Evolutionary conservation across 202 grass and related monocot species (phyloP).

Genomic region (Zizania palustris): DNA sequence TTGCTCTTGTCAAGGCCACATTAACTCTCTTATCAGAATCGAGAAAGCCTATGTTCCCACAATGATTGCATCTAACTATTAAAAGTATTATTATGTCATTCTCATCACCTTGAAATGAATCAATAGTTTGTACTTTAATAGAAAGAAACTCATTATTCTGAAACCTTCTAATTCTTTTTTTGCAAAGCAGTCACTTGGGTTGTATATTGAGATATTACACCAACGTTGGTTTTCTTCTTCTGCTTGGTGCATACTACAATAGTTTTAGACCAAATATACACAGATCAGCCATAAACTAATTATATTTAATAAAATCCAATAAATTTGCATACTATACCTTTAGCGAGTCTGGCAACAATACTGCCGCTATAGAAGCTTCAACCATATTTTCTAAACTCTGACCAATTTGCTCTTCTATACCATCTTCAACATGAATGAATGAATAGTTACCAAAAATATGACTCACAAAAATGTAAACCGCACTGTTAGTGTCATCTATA

Average conservation of each 20-base stretch:
- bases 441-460: constrained; percentile 44
- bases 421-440: constrained; percentile 52
- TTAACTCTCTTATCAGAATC: background rate
- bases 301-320: no score
- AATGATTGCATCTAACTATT: no score
- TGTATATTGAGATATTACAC: constrained; percentile 51
- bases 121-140: constrained; percentile 29
- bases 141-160: constrained; percentile 30
- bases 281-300: no score
- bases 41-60: background rate
- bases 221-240: no score
- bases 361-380: constrained; percentile 31
- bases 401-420: constrained; percentile 16
- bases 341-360: constrained; percentile 32
- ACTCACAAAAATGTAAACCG: background rate
- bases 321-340: no score
- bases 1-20: constrained; percentile 24
- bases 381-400: constrained; percentile 42
- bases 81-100: no score
- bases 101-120: constrained; percentile 40
- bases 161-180: constrained; percentile 22
- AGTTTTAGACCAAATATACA: no score
- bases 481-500: constrained; percentile 36
- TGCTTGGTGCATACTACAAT: no score
- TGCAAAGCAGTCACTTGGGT: constrained; percentile 47